Base-by-base conservation (phyloP, 345 rosid genomes). In the Dovyalis caffra region DNA sequence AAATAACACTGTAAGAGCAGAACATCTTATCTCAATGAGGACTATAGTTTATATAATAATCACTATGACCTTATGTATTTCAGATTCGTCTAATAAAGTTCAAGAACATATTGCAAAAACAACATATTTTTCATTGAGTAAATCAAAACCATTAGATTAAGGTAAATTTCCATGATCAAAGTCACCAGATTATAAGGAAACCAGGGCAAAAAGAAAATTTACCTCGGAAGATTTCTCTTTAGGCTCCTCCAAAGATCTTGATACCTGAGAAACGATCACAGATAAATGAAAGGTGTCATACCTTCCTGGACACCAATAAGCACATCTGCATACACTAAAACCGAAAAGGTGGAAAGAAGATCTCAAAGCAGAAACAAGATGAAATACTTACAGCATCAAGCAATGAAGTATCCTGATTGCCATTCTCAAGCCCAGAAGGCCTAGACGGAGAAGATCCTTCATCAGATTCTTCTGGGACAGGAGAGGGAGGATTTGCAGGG, bases 381-480 rank as follows among this genome's bases (percentile, higher is more conserved):
- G 16, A 75, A 69, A 58, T 6, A 71, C 88, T 79, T 78, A 86
- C 94, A 51, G 86, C 87, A 43, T 91, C 88, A 75, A 81, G 85
- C 0, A 76, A 76, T 25, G 86, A 69, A n/a, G 62, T 74, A 78
- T 85, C 69, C 64, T 76, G 83, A 79, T 76, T 74, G 33, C 87
- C 94, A 70, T 85, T 80, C 61, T 88, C 97, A 64, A 64, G 84
- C 21, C 64, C 70, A 43, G 95, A 89, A 65, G 85, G 79, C 63
- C 81, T 84, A 2, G 98, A 25, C 11, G 28, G 94, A 66, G 96
- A 87, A 66, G 85, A 81, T 69, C 88, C 97, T 89, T 94, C 98
- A 67, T 94, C 98, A 76, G 97, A 82, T 68, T 90, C 97, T 85
- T 92, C 98, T 0, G 97, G 92, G 63, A 94, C 97, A 62, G 97